Evolutionary conservation across 1,139 yeast genomes (phyloP), one percentile per base, ranked within the genome.

Genomic region (Sugiyamaella grinbergsii): DNA sequence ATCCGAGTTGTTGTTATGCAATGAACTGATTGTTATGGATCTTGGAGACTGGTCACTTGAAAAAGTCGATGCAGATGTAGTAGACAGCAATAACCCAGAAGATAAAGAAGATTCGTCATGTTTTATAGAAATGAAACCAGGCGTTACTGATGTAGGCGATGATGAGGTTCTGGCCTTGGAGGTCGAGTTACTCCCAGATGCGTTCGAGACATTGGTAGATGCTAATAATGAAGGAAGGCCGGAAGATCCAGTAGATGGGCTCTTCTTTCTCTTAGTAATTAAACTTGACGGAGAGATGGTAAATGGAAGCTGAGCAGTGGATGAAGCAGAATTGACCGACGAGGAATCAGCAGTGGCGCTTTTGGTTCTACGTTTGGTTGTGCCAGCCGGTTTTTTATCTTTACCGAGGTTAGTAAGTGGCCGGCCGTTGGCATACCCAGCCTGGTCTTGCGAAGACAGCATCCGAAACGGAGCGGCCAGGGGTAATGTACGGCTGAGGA

Each of bases 211-310:
- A 13, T 29, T 7, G 16, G 34, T 28, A 31, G 51, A 42, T 28
- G 51, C 49, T 43, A 51, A 37, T 37, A 47, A 36, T 23, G 54
- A 26, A 5, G 43, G 40, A 20, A 48, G 39, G 5, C 51, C 51
- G 26, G 52, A 42, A 20, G 55, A 33, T 23, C 52, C 53, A 7
- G 57, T 46, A 13, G 49, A 33, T 36, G 58, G 52, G 22, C 55
- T 43, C 49, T 54, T 57, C 28, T 47, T 48, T 23, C 60, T 49
- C 32, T 56, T 57, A 7, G 61, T 24, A 18, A 59, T 58, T 13
- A 59, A 44, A 22, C 56, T 55, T 7, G 62, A 49, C n/a, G 62
- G 62, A 6, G 62, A 55, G 20, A 59, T 53, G n/a, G 62, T 57
- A 1, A 54, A 45, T 8, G 61, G 60, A 26, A 56, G 50, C 18